Percentiles rank a stretch among this genome's conserved stretches.
Evolutionary conservation across 2,329 filamentous ascomycete species (phyloP).

Genomic region (Penicillium griseofulvum): DNA sequence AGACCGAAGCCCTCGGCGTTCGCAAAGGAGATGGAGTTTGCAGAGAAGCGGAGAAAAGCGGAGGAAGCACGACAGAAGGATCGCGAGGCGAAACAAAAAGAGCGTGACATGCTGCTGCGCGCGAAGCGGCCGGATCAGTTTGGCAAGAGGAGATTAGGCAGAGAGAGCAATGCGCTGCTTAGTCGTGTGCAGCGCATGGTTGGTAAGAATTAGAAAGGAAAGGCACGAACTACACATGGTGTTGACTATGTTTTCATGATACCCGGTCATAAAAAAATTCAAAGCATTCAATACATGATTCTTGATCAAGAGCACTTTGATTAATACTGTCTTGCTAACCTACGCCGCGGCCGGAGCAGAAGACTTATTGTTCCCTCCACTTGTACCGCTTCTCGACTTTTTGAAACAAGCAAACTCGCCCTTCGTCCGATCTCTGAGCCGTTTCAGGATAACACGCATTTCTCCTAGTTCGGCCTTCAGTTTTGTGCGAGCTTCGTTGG

Average conservation of each 20-base stretch:
- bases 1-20: slow-evolving; percentile 52
- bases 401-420: slow-evolving; percentile 86
- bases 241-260: slow-evolving; percentile 22
- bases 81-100: slow-evolving; percentile 68
- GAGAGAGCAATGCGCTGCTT: slow-evolving; percentile 74
- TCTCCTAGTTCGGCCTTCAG: slow-evolving; percentile 86
- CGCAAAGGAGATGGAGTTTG: slow-evolving; percentile 67
- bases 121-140: slow-evolving; percentile 61
- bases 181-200: slow-evolving; percentile 76
- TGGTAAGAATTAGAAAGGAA: slow-evolving; percentile 33
- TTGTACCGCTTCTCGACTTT: slow-evolving; percentile 51
- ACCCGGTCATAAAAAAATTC: slow-evolving; percentile 17
- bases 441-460: slow-evolving; percentile 84
- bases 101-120: slow-evolving; percentile 63
- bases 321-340: slow-evolving; percentile 6
- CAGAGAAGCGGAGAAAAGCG: slow-evolving; percentile 57
- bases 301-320: not conserved
- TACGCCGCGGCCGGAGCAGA: slow-evolving; percentile 13
- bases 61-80: slow-evolving; percentile 64
- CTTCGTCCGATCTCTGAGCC: slow-evolving; percentile 73
- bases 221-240: not conserved
- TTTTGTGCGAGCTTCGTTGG: slow-evolving; percentile 75
- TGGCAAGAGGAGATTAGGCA: slow-evolving; percentile 75
- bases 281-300: slow-evolving; percentile 9
- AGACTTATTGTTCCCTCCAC: slow-evolving; percentile 21